Base-by-base conservation (phyloP, 23 red algal species). In the Pyropia haitanensis region DNA sequence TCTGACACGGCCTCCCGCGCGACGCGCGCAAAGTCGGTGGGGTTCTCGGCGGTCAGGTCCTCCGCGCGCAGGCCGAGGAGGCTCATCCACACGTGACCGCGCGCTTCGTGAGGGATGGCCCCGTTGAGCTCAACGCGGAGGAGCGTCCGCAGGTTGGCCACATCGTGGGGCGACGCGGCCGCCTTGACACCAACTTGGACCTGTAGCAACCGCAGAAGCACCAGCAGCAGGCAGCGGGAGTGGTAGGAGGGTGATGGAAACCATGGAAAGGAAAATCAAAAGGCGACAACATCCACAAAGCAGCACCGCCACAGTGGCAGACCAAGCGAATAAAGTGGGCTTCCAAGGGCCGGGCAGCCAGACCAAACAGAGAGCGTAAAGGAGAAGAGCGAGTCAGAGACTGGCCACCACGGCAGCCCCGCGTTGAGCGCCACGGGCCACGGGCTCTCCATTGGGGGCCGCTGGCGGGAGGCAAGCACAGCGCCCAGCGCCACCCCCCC, bases 1-100 rank as follows among this genome's bases (percentile, higher is more conserved):
- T 75, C 81, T 22, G 64, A 52, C 15, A 87, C 87, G 2, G 78
- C 64, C 55, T 91, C 63, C 6, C 71, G 78, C 29, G 87, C 87
- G 20, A 26, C 63, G 26, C 63, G 69, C 5, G 86, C 86, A 78
- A 90, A 90, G 19, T 70, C 50, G 17, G 53, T 51, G 22, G 83
- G 60, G 61, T 81, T 69, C 55, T 90, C 86, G 19, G 86, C 76
- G 4, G 75, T 51, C 25, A 90, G 67, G 28, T 78, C 67, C 68
- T 90, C 86, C 29, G 58, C 49, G 18, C 71, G 72, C 26, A 90
- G 63, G 48, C 78, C 71, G 12, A 90, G 76, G 6, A 90, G 51
- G 34, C 73, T 58, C 53, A 90, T 60, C 86, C 86, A 90, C 17
- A 90, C 52, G 28, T 68, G 58, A 53, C 86, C 86, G 53, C 86